Evolutionary conservation across 2,329 filamentous ascomycete genomes (phyloP).

Genomic region (Talaromyces sp.): DNA sequence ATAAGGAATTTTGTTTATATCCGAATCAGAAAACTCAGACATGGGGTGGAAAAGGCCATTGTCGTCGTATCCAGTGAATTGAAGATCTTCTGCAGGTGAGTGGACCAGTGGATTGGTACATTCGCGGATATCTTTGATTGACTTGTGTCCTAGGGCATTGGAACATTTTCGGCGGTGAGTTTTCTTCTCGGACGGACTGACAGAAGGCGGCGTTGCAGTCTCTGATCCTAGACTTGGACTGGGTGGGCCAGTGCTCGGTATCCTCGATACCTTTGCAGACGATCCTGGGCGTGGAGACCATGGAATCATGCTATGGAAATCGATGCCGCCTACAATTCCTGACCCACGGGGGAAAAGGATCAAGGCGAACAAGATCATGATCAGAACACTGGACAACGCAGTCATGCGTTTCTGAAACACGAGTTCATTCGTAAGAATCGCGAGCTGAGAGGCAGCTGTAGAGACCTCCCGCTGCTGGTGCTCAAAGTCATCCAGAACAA

Average conservation of each 20-base stretch:
- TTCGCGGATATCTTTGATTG: constrained; percentile 7
- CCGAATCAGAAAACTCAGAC: constrained; percentile 12
- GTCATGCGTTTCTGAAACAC: constrained; percentile 82
- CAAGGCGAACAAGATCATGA: constrained; percentile 80
- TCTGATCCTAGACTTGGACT: constrained; percentile 13
- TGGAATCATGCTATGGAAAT: constrained; percentile 47
- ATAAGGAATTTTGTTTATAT: constrained; percentile 6
- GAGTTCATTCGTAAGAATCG: constrained; percentile 89
- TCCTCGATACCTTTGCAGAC: constrained; percentile 25
- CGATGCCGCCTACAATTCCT: constrained; percentile 35
- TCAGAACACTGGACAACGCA: constrained; percentile 82
- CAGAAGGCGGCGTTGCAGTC: constrained; percentile 1
- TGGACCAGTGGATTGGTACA: constrained; percentile 5
- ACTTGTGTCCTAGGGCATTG: constrained; percentile 9
- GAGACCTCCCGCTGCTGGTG: constrained; percentile 80
- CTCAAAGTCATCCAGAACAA: constrained; percentile 83
- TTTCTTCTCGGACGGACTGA: not conserved
- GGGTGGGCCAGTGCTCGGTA: constrained; percentile 3
- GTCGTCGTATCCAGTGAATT: constrained; percentile 6
- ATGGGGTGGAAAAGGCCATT: constrained; percentile 9
- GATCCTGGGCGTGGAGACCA: constrained; percentile 44
- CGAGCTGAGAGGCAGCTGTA: constrained; percentile 68
- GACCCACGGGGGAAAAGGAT: constrained; percentile 67
- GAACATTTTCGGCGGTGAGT: constrained; percentile 4
- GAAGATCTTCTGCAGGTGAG: constrained; percentile 3